Conservation (phyloP, 495 filamentous ascomycete genomes). For the Penicillium silybi region DNA sequence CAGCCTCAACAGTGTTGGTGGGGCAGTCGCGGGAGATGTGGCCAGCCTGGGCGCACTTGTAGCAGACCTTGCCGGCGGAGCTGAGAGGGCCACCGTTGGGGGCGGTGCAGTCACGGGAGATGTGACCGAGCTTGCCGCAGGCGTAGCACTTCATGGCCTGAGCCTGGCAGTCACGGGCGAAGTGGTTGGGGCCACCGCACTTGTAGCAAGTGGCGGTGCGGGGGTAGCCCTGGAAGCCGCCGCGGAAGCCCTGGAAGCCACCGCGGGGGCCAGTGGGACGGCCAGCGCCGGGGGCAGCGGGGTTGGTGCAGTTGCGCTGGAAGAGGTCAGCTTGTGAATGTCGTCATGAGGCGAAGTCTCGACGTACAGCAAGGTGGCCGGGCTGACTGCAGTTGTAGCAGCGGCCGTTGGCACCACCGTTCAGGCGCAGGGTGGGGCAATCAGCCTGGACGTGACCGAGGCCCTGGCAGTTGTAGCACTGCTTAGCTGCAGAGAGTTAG, state of each 20-base stretch:
- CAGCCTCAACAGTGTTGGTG: conserved; percentile 30
- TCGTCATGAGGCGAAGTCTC: not conserved
- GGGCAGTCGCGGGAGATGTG: conserved; percentile 97
- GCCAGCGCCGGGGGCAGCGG: conserved; percentile 49
- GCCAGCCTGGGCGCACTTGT: conserved; percentile 90
- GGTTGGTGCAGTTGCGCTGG: conserved; percentile 81
- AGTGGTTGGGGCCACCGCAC: conserved; percentile 98
- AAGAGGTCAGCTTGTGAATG: not conserved
- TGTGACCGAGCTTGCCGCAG: conserved; percentile 97
- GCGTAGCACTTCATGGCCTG: conserved; percentile 99
- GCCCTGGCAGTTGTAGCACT: conserved; percentile 99
- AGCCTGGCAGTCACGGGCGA: conserved; percentile 96
- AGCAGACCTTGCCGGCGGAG: conserved; percentile 97
- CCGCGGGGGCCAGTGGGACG: conserved; percentile 68
- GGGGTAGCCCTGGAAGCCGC: conserved; percentile 61
- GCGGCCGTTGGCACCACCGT: conserved; percentile 73
- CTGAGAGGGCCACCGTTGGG: conserved; percentile 95
- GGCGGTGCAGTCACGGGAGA: conserved; percentile 94
- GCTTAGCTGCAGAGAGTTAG: conserved; percentile 64
- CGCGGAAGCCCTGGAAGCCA: conserved; percentile 66
- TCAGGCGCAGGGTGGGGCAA: conserved; percentile 94
- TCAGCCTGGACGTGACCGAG: conserved; percentile 98
- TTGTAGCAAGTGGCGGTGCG: conserved; percentile 97
- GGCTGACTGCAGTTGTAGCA: conserved; percentile 95
- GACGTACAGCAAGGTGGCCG: conserved; percentile 78